phyloP scores from a whole-genome alignment of 2,329 filamentous ascomycete species.

The Setomelanomma holmii region DNA sequence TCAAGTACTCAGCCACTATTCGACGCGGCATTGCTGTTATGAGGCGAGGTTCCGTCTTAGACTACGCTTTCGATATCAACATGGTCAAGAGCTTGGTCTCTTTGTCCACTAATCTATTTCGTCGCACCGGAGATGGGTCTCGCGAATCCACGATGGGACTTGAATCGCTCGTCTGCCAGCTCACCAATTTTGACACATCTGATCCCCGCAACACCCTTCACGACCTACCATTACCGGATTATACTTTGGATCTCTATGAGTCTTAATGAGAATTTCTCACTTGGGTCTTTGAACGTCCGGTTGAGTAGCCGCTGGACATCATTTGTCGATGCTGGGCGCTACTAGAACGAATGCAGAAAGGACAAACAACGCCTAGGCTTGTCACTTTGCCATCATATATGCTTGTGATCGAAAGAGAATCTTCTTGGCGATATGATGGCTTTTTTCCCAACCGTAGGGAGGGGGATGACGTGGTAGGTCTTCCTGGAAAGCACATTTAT shows the following conservation, averaged over 20 bases:
- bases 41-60: background rate
- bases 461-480: conserved; percentile 16
- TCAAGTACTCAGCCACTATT: conserved; percentile 7
- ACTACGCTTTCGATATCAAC: conserved; percentile 2
- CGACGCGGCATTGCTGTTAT: conserved; percentile 1
- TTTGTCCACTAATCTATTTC: conserved; percentile 21
- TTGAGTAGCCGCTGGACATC: conserved; percentile 14
- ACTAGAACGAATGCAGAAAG: background rate
- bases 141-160: conserved; percentile 12
- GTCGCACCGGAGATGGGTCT: background rate
- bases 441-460: too few relatives aligned
- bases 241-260: conserved; percentile 10
- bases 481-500: conserved; percentile 7
- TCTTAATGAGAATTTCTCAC: conserved; percentile 11
- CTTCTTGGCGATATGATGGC: background rate
- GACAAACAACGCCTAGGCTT: background rate
- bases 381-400: conserved; percentile 14
- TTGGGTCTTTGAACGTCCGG: conserved; percentile 8
- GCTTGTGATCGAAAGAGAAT: background rate
- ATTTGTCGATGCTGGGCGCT: conserved; percentile 18
- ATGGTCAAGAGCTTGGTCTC: conserved; percentile 19
- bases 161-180: conserved; percentile 22
- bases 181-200: conserved; percentile 23
- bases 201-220: conserved; percentile 34
- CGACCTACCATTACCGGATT: conserved; percentile 17